Base-by-base conservation (phyloP, 768 basidiomycete species). In the Cystobasidium onofrii region DNA sequence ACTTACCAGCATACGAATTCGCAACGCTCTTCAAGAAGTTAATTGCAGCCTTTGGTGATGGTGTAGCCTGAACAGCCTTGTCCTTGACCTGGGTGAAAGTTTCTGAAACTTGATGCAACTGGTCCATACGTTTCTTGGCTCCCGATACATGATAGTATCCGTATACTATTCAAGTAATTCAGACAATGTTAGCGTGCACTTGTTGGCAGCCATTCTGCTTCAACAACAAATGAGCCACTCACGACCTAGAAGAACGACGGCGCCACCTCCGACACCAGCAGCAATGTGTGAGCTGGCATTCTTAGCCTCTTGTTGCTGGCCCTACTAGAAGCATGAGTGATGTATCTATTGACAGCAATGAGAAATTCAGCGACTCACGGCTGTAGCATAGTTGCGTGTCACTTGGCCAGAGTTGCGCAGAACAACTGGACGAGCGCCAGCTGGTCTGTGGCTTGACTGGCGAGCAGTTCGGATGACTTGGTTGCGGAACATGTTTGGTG, bases 71-170 rank as follows among this genome's bases (percentile, higher is more conserved):
- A n/a, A 63, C 61, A 29, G 76, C 31, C 74, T 76, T 76, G 63
- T 76, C 64, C 74, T 79, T 79, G 1, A 75, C 75, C 1, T 67
- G 18, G 20, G 70, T 41, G 15, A 76, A 76, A 7, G 75, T 25
- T 12, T 63, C 44, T 20, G 73, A 25, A 31, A 76, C 31, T 27
- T 63, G 41, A 33, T 70, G 55, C 1, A 76, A 73, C 15, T 77
- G 62, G 39, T 67, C 50, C 34, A 79, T 77, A 2, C 61, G 77
- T 36, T 65, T 75, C 52, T 74, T 75, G 1, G 77, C 71, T 50
- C 78, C 78, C 0, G 74, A 71, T 46, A 73, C 75, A 54, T 76
- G 73, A 74, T 79, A 79, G 72, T 77, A 79, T 33, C 75, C 78
- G 60, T 79, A 77, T n/a, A 74, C 75, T 39, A 23, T 39, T n/a